Evolutionary conservation across 768 basidiomycete genomes (phyloP), one percentile per base, ranked within the genome.

Genomic region (Lepiota brunneoincarnata): DNA sequence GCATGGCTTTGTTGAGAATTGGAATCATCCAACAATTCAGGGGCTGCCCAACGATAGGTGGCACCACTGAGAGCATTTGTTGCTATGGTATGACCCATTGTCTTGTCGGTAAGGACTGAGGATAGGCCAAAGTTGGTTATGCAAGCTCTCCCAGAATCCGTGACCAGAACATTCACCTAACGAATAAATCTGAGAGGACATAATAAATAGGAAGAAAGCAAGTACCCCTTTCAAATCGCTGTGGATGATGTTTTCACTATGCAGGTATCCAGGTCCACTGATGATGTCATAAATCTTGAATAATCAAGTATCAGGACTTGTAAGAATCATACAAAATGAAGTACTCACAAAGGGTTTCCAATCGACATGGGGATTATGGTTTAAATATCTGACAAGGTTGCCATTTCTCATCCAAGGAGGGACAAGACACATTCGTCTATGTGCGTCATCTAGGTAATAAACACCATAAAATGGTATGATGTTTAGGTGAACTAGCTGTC

Each of bases 191-290:
- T 23, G 9, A 20, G 14, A 21, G 15, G 12, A 15, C 4, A 14
- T 34, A 12, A 20, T 9, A 17, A 15, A 39, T 7, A 6, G 15
- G 17, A 45, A 14, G 47, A 21, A 6, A 15, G 11, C 17, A 1
- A n/a, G n/a, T 53, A 61, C 59, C n/a, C 59, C 58, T 50, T 56
- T 58, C 18, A 61, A 37, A 39, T 61, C 60, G 12, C 60, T 56
- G 35, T 61, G 56, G 15, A 59, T 42, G 36, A 58, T 23, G 34
- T 58, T 50, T 21, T 57, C n/a, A 18, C 49, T 23, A n/a, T 61
- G 59, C 12, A 61, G 51, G 48, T 56, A 61, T 45, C 26, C 35
- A 17, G 58, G 28, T 2, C 59, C 59, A 14, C 18, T 20, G 18
- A 42, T 18, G 23, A 61, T 53, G 43, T 61, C 58, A 24, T 35